Percentiles rank a stretch among this genome's conserved stretches.
Evolutionary conservation across 1,284 basidiomycete species (phyloP).

Genomic region (Apiotrichum gracile): DNA sequence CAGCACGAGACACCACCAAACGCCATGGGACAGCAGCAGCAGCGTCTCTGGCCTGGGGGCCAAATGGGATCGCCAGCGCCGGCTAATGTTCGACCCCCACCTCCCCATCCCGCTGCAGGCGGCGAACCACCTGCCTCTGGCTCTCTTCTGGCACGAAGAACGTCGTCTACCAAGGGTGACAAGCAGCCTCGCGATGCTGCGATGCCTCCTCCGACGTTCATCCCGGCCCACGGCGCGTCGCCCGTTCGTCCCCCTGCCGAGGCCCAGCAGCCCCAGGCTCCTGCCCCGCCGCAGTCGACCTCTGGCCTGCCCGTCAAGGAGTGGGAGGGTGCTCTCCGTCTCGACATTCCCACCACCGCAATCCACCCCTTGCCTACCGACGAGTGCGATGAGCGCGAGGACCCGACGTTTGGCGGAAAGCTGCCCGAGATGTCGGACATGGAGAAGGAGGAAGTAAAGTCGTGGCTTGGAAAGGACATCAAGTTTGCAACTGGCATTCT

Average conservation of each 20-base stretch:
- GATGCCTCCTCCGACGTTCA: constrained; percentile 40
- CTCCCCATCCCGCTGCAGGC: constrained; percentile 18
- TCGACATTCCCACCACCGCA: constrained; percentile 60
- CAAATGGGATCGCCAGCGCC: not conserved
- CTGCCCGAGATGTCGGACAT: constrained; percentile 55
- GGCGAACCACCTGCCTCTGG: constrained; percentile 10
- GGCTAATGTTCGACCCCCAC: constrained; percentile 21
- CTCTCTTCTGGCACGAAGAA: constrained; percentile 9
- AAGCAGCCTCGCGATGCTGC: constrained; percentile 8
- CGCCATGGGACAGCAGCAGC: not conserved
- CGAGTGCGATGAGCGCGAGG: constrained; percentile 47
- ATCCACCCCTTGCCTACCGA: constrained; percentile 60
- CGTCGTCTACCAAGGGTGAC: not conserved
- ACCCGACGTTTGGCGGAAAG: constrained; percentile 46
- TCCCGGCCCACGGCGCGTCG: constrained; percentile 16
- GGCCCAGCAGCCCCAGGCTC: constrained; percentile 12
- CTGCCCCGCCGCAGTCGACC: constrained; percentile 29
- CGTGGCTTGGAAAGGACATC: constrained; percentile 55
- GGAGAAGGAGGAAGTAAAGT: constrained; percentile 52
- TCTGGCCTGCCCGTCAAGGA: constrained; percentile 39
- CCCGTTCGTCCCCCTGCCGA: constrained; percentile 31
- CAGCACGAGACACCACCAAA: constrained; percentile 1
- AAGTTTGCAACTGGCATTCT: constrained; percentile 47
- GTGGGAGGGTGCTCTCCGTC: constrained; percentile 47
- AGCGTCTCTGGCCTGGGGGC: constrained; percentile 5